Evolutionary conservation across 306 rosid genomes (phyloP).

Genomic region (Elaeagnus macrophylla): DNA sequence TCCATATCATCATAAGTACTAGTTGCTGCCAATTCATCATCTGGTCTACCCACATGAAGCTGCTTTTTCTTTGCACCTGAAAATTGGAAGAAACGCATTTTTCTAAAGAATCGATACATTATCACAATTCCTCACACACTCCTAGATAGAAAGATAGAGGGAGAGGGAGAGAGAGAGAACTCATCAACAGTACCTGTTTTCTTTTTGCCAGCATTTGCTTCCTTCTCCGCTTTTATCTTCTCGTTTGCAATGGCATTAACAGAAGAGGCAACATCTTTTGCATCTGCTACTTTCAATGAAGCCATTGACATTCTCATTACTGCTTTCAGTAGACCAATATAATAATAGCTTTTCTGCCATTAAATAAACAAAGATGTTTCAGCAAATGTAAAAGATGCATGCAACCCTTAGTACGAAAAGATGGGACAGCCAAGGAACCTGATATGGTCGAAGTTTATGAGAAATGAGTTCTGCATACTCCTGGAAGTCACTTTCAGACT

Average conservation of each 20-base stretch:
- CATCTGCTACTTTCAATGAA: slow-evolving; percentile 81
- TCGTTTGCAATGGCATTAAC: slow-evolving; percentile 82
- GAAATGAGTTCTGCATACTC: slow-evolving; percentile 88
- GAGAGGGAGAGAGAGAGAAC: no score
- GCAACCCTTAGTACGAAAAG: no score
- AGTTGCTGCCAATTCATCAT: slow-evolving; percentile 53
- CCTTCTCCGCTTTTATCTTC: slow-evolving; percentile 86
- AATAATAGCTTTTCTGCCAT: slow-evolving; percentile 85
- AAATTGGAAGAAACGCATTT: not conserved
- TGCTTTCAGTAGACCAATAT: slow-evolving; percentile 60
- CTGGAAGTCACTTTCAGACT: slow-evolving; percentile 73
- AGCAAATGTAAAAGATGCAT: no score
- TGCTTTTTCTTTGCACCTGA: slow-evolving; percentile 85
- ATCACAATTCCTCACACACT: no score
- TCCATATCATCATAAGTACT: slow-evolving; percentile 51
- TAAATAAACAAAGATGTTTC: not conserved
- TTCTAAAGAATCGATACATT: not conserved
- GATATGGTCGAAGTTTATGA: slow-evolving; percentile 52
- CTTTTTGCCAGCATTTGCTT: slow-evolving; percentile 84
- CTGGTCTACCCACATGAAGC: slow-evolving; percentile 72
- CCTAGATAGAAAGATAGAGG: no score
- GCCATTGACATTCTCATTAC: slow-evolving; percentile 72
- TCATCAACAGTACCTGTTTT: slow-evolving; percentile 45
- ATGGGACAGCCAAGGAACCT: slow-evolving; percentile 32
- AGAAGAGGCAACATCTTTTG: slow-evolving; percentile 87